A percentile compares a stretch with the other conserved stretches of the same genome.
Evolutionary conservation across 2,329 filamentous ascomycete genomes (phyloP).

Genomic region (Diatrype stigma): DNA sequence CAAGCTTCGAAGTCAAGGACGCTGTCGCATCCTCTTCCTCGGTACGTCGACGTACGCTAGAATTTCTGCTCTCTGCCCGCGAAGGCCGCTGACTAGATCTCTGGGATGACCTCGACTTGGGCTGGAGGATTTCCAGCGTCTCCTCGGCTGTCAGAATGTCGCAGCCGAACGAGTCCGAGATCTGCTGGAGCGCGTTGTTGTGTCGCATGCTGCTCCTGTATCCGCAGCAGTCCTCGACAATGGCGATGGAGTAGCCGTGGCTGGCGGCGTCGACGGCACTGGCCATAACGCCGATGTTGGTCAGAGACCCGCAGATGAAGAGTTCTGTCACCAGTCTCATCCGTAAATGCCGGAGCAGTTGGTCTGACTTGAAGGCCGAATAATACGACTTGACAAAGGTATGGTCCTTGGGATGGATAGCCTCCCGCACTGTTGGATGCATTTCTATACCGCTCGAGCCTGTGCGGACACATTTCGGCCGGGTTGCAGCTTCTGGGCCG

Average conservation of each 20-base stretch:
- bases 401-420: conserved; percentile 45
- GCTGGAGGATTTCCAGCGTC: conserved; percentile 41
- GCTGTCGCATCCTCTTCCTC: conserved; percentile 14
- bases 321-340: conserved; percentile 84
- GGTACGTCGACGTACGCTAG: conserved; percentile 24
- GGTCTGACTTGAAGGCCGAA: conserved; percentile 76
- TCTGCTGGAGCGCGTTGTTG: conserved; percentile 62
- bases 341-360: conserved; percentile 72
- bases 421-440: conserved; percentile 36
- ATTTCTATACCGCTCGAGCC: conserved; percentile 44
- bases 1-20: conserved; percentile 20
- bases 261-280: conserved; percentile 86
- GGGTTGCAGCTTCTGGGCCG: conserved; percentile 28
- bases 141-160: conserved; percentile 57
- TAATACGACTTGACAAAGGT: conserved; percentile 71
- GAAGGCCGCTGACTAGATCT: conserved; percentile 10
- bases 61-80: conserved; percentile 15
- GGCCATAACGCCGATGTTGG: conserved; percentile 85
- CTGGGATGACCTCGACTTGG: conserved; percentile 16
- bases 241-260: conserved; percentile 80
- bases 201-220: conserved; percentile 70
- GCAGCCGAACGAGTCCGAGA: conserved; percentile 72
- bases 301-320: conserved; percentile 81
- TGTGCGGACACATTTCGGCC: conserved; percentile 39
- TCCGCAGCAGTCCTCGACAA: conserved; percentile 85